Conservation (phyloP, 2,329 filamentous ascomycete genomes). For the Pestalotiopsis fici region DNA sequence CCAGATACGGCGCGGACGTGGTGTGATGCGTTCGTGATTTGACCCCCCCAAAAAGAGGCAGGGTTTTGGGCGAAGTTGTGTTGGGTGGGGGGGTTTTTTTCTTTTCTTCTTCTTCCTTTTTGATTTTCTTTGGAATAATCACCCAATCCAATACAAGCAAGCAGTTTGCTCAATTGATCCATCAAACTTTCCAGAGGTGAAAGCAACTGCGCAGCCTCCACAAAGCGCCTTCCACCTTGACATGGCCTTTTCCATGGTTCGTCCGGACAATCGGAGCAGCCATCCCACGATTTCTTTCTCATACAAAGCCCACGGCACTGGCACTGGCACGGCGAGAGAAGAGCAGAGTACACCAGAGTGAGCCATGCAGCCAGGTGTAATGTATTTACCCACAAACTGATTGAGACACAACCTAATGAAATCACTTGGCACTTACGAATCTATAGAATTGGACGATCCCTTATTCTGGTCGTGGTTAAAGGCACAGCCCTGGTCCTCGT, state of each 20-base stretch:
- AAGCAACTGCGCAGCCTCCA: not conserved
- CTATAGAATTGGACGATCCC: slow-evolving; percentile 38
- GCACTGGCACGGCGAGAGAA: not conserved
- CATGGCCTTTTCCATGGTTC: not conserved
- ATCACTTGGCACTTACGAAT: slow-evolving; percentile 26
- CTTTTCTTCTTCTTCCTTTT: too few relatives aligned
- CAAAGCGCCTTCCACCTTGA: not conserved
- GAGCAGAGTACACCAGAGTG: not conserved
- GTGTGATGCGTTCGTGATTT: too few relatives aligned
- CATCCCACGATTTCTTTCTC: not conserved
- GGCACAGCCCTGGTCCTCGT: slow-evolving; percentile 86
- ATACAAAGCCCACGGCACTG: not conserved
- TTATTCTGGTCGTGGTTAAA: slow-evolving; percentile 85
- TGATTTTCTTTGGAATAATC: not conserved
- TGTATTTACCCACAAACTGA: not conserved
- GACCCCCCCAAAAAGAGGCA: too few relatives aligned
- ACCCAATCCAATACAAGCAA: not conserved
- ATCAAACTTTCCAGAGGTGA: not conserved
- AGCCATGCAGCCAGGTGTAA: not conserved
- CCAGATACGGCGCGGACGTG: too few relatives aligned
- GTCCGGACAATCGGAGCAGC: not conserved
- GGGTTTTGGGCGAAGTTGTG: too few relatives aligned
- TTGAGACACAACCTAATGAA: slow-evolving; percentile 1
- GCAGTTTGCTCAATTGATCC: not conserved
- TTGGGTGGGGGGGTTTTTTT: too few relatives aligned